phyloP scores from a whole-genome alignment of 2,329 filamentous ascomycete genomes.

The Fusarium sp. region DNA sequence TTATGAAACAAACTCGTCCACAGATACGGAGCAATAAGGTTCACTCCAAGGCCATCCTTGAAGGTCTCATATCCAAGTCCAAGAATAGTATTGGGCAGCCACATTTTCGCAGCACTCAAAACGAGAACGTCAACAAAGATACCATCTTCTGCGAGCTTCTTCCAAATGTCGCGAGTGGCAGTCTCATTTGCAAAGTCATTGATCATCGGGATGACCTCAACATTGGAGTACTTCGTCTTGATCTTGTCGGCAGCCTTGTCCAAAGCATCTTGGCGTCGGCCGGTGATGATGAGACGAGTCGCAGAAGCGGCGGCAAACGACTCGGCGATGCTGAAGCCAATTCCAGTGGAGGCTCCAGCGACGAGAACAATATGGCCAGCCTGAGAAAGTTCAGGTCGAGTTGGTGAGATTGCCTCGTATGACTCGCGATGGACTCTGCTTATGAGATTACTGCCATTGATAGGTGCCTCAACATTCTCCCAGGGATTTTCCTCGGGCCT shows the following conservation, averaged over 20 bases:
- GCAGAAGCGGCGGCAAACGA: slow-evolving; percentile 59
- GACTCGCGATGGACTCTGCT: not conserved
- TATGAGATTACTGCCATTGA: not conserved
- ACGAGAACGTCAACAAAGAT: slow-evolving; percentile 45
- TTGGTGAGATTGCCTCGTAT: slow-evolving; percentile 51
- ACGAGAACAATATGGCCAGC: slow-evolving; percentile 39
- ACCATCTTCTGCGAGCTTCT: slow-evolving; percentile 9
- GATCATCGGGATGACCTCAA: not conserved
- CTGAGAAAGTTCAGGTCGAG: slow-evolving; percentile 52
- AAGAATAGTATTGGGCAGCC: slow-evolving; percentile 4
- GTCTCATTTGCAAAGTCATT: slow-evolving; percentile 20
- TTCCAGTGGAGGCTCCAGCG: slow-evolving; percentile 8
- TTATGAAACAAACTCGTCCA: slow-evolving; percentile 1
- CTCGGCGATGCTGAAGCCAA: slow-evolving; percentile 49
- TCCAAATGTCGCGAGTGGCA: slow-evolving; percentile 44
- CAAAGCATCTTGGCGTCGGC: slow-evolving; percentile 44
- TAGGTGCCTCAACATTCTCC: not conserved
- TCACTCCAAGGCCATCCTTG: not conserved
- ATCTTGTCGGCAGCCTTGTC: not conserved
- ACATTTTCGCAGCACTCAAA: slow-evolving; percentile 38
- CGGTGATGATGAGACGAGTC: slow-evolving; percentile 51
- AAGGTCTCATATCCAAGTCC: not conserved
- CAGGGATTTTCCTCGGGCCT: not conserved
- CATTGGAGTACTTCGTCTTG: not conserved
- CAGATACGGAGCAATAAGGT: not conserved